Percentiles rank a stretch among this genome's conserved stretches.
Evolutionary conservation across 495 filamentous ascomycete species (phyloP).

Genomic region (Letharia lupina): DNA sequence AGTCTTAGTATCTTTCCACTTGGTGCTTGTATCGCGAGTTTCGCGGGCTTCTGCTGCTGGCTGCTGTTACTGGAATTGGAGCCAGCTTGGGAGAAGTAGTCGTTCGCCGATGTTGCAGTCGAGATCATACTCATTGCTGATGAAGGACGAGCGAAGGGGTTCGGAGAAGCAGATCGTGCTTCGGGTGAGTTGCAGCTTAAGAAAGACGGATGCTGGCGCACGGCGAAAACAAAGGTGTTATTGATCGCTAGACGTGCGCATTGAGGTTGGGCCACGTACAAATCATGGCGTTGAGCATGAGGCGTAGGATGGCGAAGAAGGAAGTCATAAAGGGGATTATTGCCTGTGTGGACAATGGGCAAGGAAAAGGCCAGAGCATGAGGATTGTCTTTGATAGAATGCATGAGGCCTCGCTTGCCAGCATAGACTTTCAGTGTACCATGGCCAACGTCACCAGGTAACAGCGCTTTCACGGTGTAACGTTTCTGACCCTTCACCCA

Average conservation of each 20-base stretch:
- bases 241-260: conserved; percentile 78
- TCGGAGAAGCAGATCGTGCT: conserved; percentile 52
- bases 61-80: conserved; percentile 43
- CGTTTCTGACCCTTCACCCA: conserved; percentile 83
- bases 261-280: conserved; percentile 94
- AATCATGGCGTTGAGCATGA: conserved; percentile 89
- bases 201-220: conserved; percentile 83
- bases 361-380: conserved; percentile 86
- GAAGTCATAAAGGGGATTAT: conserved; percentile 91
- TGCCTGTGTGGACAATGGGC: conserved; percentile 80
- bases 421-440: conserved; percentile 90
- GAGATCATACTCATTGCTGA: conserved; percentile 79
- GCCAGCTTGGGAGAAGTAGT: conserved; percentile 34
- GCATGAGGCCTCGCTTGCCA: conserved; percentile 89
- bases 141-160: conserved; percentile 61
- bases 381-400: conserved; percentile 87
- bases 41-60: conserved; percentile 73
- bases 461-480: conserved; percentile 83
- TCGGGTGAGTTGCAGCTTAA: conserved; percentile 41
- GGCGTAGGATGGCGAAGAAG: conserved; percentile 89
- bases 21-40: conserved; percentile 89
- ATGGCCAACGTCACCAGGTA: conserved; percentile 83
- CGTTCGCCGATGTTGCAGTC: conserved; percentile 43
- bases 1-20: conserved; percentile 90
- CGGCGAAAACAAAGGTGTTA: conserved; percentile 95